Evolutionary conservation across 2,329 filamentous ascomycete species (phyloP), one percentile per base, ranked within the genome.

Genomic region (Ophiostoma perfectum): DNA sequence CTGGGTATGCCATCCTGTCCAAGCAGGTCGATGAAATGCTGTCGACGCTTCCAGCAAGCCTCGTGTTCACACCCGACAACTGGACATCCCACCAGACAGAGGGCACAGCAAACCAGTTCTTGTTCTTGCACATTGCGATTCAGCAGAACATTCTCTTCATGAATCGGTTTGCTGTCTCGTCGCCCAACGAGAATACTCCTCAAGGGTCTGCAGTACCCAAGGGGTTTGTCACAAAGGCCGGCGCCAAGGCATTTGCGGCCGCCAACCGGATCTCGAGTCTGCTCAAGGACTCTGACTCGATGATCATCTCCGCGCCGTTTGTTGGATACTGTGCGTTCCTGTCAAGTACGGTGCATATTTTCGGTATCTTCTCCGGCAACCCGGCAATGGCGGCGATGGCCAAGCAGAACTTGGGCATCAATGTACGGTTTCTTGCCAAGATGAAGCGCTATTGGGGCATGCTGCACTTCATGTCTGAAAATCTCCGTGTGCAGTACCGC

Each of bases 371-470:
- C 76, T 95, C 92, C 4, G 91, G 92, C 71, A 93, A 96, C 72
- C 81, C 88, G 14, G 81, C 86, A 11, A 84, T 96, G 65, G 91
- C 96, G 76, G 84, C 86, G 12, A 85, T 86, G 8, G 92, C 92
- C 8, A 97, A 96, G 79, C 87, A 88, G 72, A 93, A 97, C 74
- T 81, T 97, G 16, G 88, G 90, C 0, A 91, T 89, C 72, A 98
- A 97, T 72, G 90, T 98, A 74, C 91, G 90, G 75, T 98, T 95
- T 74, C 80, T 99, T 62, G 90, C 90, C 67, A 95, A 92, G 78
- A 96, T 98, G 91, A 97, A 97, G 81, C 91, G 91, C 70, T 93
- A 95, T 75, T 99, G 95, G 95, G 95, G 94, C 70, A 96, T 97
- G 90, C 97, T 98, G 76, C 92, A 97, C 76, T 97, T 93, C 80